Evolutionary conservation across 192 early-diverging fungal species (phyloP), one percentile per base, ranked within the genome.

Genomic region (Coemansia sp.): DNA sequence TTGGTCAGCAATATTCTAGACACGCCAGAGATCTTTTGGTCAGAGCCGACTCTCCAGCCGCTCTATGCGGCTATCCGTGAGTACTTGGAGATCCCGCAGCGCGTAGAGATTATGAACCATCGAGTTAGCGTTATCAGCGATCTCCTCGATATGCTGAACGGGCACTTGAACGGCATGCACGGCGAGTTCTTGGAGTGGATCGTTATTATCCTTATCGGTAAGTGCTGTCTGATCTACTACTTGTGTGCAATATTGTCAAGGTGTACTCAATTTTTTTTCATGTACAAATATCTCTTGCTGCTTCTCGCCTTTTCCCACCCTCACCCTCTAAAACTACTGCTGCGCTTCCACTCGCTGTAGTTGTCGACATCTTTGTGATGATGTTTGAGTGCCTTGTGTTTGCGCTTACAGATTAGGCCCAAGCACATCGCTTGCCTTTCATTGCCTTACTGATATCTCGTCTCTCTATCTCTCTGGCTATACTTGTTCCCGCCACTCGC

Each of bases 101-200:
- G 94, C 22, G 95, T 96, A 9, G 94, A 96, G 69, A 78, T 97
- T 18, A 84, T 98, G 72, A 98, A 98, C 79, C 95, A 96, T 68
- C 87, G 97, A 11, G 95, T 96, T 41, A 87, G 87, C 18, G 96
- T 98, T 5, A 97, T 98, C 65, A 91, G 90, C 73, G 93, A 97
- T 75, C 79, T 98, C 60, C 80, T 98, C 72, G 96, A 97, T 41
- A 96, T 98, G 95, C 83, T 98, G 49, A 95, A 94, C 68, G 95
- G 97, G 38, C 95, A 98, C 73, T 85, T 96, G 67, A 97, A 92
- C 36, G 92, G 91, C 41, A 92, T 91, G 41, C 95, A 98, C 71
- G 92, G 91, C 62, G 96, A 96, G 73, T 92, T 94, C 65, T 86
- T 97, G 22, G 96, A 97, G 70, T 95, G 95, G 92, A 98, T 98